Base-by-base conservation (phyloP, 139 green algal species). In the Spirogloea muscicola region DNA sequence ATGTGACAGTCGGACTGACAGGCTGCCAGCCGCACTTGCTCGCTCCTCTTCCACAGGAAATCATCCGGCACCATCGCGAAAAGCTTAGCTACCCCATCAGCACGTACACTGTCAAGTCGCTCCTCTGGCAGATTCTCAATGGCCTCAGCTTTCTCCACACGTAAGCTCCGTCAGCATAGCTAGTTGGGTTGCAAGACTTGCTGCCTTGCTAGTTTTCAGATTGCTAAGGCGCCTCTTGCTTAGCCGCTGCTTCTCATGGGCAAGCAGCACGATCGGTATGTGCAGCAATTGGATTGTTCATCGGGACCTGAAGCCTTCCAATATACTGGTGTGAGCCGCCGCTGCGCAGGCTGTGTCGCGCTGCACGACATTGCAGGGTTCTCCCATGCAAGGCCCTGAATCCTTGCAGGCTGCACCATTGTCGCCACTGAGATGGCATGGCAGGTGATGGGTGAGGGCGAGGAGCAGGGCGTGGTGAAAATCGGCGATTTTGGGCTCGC, bases 401-500 rank as follows among this genome's bases (percentile, higher is more conserved):
- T n/a, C n/a, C n/a, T n/a, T n/a, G n/a, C n/a, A n/a, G n/a, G n/a
- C n/a, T n/a, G n/a, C n/a, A n/a, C n/a, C n/a, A n/a, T n/a, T n/a
- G n/a, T n/a, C n/a, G n/a, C n/a, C n/a, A n/a, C n/a, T n/a, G n/a
- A n/a, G n/a, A n/a, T n/a, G n/a, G n/a, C n/a, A n/a, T n/a, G 43
- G 25, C 67, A 75, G 67, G 67, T 83, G 18, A 84, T 74, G 64
- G 64, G 77, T 25, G 65, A 81, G 37, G 79, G 79, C 3, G 63
- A 85, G 44, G 67, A 84, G 36, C 41, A 77, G 31, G 82, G 84
- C 25, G 65, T 79, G 41, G 39, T 83, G 34, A 88, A 88, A 66
- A 72, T 88, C 34, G 80, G 49, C 38, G 84, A 88, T 49, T 88
- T 88, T 74, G 84, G 84, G 1, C 69, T 85, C 1, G 84, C 84